These are phyloP conservation scores for Saccharum hybrid DNA, from an alignment of 202 grass and related monocot species.

Conservation along the genomic window DNA sequence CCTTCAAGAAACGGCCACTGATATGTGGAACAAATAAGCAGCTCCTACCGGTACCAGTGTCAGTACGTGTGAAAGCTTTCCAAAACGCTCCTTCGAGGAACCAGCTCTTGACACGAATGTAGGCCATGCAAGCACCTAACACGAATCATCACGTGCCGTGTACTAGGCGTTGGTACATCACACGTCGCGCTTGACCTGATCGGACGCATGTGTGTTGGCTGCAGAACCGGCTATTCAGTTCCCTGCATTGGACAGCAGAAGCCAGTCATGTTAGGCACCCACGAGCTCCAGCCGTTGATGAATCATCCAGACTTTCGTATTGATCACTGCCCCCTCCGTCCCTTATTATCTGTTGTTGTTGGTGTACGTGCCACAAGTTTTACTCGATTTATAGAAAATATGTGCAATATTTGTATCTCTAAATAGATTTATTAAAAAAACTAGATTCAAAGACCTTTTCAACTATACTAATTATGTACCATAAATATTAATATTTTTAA, in stretches of 20 bases:
- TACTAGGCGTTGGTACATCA: too few species aligned
- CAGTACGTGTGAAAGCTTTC: conserved; percentile 18
- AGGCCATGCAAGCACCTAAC: conserved; percentile 46
- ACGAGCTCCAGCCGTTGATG: conserved; percentile 15
- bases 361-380: too few species aligned
- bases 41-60: not conserved
- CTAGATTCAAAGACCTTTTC: too few species aligned
- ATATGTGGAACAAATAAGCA: conserved; percentile 23
- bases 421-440: too few species aligned
- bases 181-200: conserved; percentile 44
- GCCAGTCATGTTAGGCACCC: conserved; percentile 27
- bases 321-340: not conserved
- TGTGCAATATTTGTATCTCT: too few species aligned
- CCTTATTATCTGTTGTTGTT: too few species aligned
- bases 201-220: conserved; percentile 35
- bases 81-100: conserved; percentile 33
- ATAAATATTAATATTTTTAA: too few species aligned
- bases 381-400: too few species aligned
- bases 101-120: conserved; percentile 32
- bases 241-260: conserved; percentile 18
- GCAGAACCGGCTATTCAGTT: not conserved
- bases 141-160: conserved; percentile 36
- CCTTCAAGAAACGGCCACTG: conserved; percentile 51
- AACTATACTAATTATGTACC: too few species aligned
- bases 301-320: conserved; percentile 7